Evolutionary conservation across 1,139 yeast species (phyloP).

Genomic region (Nakaseomyces delphensis): DNA sequence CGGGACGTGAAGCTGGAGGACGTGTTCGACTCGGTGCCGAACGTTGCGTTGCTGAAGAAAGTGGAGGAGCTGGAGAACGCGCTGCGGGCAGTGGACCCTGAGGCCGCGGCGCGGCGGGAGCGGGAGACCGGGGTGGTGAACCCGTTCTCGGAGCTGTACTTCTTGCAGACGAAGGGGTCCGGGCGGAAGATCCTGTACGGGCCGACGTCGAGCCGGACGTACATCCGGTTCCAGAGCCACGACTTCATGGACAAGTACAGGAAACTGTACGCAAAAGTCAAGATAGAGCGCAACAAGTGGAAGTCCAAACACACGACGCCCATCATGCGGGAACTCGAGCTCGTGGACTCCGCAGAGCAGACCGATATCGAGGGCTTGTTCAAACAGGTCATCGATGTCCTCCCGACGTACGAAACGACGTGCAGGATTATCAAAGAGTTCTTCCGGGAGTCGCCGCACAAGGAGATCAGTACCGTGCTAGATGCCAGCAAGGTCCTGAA

Average conservation of each 20-base stretch:
- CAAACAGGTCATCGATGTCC: conserved; percentile 14
- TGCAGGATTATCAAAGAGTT: conserved; percentile 13
- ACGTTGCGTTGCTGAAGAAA: conserved; percentile 3
- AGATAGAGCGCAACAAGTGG: conserved; percentile 20
- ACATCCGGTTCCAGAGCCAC: conserved; percentile 15
- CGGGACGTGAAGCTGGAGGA: conserved; percentile 3
- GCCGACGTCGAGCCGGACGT: conserved; percentile 24
- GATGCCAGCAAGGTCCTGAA: conserved; percentile 19
- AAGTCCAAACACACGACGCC: conserved; percentile 11
- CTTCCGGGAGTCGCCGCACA: conserved; percentile 17
- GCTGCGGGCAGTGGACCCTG: background rate
- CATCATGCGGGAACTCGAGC: conserved; percentile 8
- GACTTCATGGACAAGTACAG: conserved; percentile 17
- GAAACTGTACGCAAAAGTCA: conserved; percentile 21
- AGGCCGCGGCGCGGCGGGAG: background rate
- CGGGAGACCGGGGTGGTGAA: conserved; percentile 9
- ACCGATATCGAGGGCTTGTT: conserved; percentile 9
- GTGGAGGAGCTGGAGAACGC: conserved; percentile 6
- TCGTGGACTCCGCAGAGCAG: conserved; percentile 6
- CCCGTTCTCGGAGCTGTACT: conserved; percentile 16
- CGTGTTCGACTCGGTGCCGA: conserved; percentile 1
- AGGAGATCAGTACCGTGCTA: conserved; percentile 15
- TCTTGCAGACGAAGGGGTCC: conserved; percentile 12
- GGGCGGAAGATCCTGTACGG: conserved; percentile 23
- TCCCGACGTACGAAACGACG: conserved; percentile 22